Percentiles rank a stretch among this genome's conserved stretches.
phyloP scores from a whole-genome alignment of 305 asterid species.

The Withania somnifera region DNA sequence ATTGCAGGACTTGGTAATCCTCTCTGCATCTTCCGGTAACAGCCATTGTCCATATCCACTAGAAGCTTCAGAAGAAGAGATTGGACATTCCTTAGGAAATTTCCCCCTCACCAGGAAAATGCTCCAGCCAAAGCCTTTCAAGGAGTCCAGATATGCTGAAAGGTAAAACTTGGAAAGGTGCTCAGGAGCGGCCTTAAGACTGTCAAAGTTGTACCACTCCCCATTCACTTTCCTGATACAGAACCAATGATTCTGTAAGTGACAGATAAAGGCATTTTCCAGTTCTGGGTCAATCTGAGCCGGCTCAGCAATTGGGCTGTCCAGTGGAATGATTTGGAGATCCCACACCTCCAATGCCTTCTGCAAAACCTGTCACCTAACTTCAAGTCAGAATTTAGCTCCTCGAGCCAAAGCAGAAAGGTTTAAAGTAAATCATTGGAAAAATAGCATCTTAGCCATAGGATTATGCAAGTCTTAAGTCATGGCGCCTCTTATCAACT shows the following conservation, averaged over 20 bases:
- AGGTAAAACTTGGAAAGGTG: slow-evolving; percentile 96
- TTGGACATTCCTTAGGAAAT: slow-evolving; percentile 73
- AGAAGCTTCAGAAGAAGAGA: slow-evolving; percentile 65
- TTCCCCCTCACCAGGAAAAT: slow-evolving; percentile 81
- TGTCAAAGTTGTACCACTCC: slow-evolving; percentile 94
- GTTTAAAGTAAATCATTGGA: not conserved
- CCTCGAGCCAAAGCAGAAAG: not conserved
- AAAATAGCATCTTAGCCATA: not conserved
- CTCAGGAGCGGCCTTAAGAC: slow-evolving; percentile 90
- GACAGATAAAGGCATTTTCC: slow-evolving; percentile 82
- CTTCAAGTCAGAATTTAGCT: not conserved
- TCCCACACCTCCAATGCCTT: slow-evolving; percentile 96
- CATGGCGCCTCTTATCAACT: not conserved
- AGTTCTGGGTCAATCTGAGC: slow-evolving; percentile 87
- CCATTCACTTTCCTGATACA: slow-evolving; percentile 85
- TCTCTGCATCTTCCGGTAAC: slow-evolving; percentile 61
- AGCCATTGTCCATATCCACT: slow-evolving; percentile 90
- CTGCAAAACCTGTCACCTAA: slow-evolving; percentile 56
- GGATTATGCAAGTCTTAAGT: not conserved
- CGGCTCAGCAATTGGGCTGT: slow-evolving; percentile 85
- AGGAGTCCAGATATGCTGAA: slow-evolving; percentile 81
- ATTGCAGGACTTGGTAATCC: slow-evolving; percentile 45
- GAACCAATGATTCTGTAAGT: slow-evolving; percentile 91
- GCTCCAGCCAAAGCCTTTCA: slow-evolving; percentile 92
- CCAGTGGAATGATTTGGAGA: slow-evolving; percentile 71